Evolutionary conservation across 2,329 filamentous ascomycete species (phyloP).

Genomic region (Nannizzia gypsea): DNA sequence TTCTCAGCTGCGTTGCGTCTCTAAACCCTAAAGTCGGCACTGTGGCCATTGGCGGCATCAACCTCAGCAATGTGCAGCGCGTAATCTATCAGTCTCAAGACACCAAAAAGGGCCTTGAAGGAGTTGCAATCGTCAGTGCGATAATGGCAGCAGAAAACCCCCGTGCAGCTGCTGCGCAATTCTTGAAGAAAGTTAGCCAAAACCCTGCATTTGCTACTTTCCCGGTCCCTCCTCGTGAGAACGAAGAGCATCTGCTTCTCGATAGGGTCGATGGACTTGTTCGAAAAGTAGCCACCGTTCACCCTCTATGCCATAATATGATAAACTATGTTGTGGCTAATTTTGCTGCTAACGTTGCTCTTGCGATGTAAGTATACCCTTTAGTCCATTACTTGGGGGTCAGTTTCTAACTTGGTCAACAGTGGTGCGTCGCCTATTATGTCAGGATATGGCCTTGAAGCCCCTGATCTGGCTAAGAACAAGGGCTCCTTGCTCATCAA

Average conservation of each 20-base stretch:
- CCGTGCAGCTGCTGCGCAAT: conserved; percentile 46
- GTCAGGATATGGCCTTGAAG: conserved; percentile 77
- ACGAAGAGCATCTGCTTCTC: conserved; percentile 22
- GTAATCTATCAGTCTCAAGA: conserved; percentile 59
- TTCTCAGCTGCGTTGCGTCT: conserved; percentile 50
- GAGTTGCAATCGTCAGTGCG: conserved; percentile 80
- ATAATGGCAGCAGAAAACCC: conserved; percentile 65
- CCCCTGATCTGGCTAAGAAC: conserved; percentile 62
- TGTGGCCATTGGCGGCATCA: conserved; percentile 85
- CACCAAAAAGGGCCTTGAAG: conserved; percentile 53
- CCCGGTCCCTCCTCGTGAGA: conserved; percentile 20
- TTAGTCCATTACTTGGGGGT: background rate
- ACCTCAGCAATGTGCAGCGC: conserved; percentile 59
- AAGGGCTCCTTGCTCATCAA: conserved; percentile 77
- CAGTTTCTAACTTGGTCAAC: background rate
- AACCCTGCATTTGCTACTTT: conserved; percentile 26
- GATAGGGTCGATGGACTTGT: conserved; percentile 41
- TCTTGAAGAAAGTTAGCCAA: conserved; percentile 45
- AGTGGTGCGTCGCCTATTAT: conserved; percentile 83
- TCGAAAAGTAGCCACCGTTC: conserved; percentile 47
- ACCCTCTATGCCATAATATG: conserved; percentile 87
- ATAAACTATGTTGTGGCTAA: conserved; percentile 94
- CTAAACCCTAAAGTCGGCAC: conserved; percentile 32
- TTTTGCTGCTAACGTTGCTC: conserved; percentile 80
- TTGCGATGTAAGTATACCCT: conserved; percentile 46